A percentile compares a stretch with the other conserved stretches of the same genome.
phyloP scores from a whole-genome alignment of 345 rosid genomes.

The Gossypium bickii region DNA sequence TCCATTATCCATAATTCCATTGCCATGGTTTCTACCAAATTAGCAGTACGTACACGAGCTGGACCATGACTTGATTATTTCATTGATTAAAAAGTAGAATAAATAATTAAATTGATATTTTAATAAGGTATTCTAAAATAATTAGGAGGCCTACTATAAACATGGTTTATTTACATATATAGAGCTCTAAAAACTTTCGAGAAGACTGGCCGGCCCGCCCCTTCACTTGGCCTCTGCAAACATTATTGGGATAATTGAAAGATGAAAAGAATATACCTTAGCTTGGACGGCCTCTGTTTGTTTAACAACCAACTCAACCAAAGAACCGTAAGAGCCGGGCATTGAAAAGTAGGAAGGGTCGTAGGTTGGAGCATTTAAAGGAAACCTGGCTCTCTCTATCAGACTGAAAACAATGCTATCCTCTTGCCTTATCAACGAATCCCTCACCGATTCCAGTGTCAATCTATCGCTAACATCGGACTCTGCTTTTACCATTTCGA shows the following conservation, averaged over 20 bases:
- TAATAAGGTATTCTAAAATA: too few species aligned
- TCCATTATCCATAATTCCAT: neutral
- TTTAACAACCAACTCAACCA: conserved; percentile 46
- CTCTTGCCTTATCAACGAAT: conserved; percentile 73
- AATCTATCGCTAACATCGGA: conserved; percentile 15
- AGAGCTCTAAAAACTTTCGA: too few species aligned
- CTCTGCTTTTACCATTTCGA: neutral
- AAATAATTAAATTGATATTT: too few species aligned
- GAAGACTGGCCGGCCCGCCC: too few species aligned
- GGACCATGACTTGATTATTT: too few species aligned
- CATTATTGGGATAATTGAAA: too few species aligned
- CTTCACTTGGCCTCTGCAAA: too few species aligned
- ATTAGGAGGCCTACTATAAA: too few species aligned
- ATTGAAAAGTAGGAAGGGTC: conserved; percentile 25
- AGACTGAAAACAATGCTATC: conserved; percentile 67
- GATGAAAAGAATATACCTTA: conserved; percentile 32
- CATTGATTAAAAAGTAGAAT: too few species aligned
- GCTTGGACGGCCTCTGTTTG: conserved; percentile 63
- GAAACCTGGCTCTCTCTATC: conserved; percentile 75
- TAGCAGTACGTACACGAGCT: neutral
- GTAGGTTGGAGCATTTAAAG: conserved; percentile 42
- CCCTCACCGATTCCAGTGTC: conserved; percentile 56
- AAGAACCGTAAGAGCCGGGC: conserved; percentile 44
- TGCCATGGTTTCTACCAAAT: neutral
- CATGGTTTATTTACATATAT: too few species aligned